These are phyloP conservation scores for Botrytis paeoniae DNA, from an alignment of 2,329 filamentous ascomycete genomes.

Conservation along the genomic window DNA sequence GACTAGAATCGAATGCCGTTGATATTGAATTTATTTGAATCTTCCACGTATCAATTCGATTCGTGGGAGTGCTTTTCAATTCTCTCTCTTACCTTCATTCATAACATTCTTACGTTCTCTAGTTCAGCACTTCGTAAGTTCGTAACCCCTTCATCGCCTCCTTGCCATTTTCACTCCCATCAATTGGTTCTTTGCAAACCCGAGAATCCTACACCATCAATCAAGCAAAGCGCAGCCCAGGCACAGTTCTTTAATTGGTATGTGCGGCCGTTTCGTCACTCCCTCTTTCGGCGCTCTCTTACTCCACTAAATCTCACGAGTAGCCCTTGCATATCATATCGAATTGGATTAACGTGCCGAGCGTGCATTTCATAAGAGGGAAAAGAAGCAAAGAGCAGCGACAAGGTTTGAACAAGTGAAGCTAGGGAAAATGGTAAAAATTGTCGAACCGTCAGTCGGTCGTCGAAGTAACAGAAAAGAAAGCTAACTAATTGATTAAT, in stretches of 20 bases:
- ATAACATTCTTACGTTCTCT: background rate
- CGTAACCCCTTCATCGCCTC: constrained; percentile 2
- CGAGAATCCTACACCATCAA: background rate
- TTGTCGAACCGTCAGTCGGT: background rate
- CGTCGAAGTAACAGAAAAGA: background rate
- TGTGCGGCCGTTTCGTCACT: constrained; percentile 18
- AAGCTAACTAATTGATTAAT: background rate
- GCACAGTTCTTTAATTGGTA: constrained; percentile 10
- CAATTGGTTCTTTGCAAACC: background rate
- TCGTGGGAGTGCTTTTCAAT: background rate
- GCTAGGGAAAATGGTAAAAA: background rate
- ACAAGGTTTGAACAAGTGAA: background rate
- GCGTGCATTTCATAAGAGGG: background rate
- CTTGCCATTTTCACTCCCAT: background rate
- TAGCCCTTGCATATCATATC: constrained; percentile 7
- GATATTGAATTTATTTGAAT: background rate
- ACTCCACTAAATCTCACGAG: constrained; percentile 5
- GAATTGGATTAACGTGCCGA: background rate
- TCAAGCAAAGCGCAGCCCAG: background rate
- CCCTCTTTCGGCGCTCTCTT: constrained; percentile 6
- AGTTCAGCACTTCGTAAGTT: background rate
- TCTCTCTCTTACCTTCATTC: background rate
- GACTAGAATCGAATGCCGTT: background rate
- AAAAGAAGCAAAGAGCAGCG: background rate
- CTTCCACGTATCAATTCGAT: background rate